Base-by-base conservation (phyloP, 2,329 filamentous ascomycete genomes). In the Cercospora brassicicola region DNA sequence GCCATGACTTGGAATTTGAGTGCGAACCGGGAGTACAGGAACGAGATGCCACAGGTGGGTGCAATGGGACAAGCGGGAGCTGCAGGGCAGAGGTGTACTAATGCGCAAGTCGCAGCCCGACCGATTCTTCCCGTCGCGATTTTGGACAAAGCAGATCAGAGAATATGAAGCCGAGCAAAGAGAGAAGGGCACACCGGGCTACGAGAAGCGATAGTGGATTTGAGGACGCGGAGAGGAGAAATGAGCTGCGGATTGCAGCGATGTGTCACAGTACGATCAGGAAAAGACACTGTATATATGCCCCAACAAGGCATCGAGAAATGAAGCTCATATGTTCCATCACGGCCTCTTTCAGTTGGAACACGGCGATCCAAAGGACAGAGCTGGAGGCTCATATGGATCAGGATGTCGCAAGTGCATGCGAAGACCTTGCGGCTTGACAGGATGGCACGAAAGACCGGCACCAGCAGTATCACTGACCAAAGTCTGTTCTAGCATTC, bases 121-220 rank as follows among this genome's bases (percentile, higher is more conserved):
- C 75, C 84, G 90, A 77, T 95, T 94, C 86, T 93, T 90, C 81
- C 91, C 91, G 59, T 95, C 92, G 82, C 87, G 92, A 88, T 88
- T 90, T 81, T 92, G 90, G 90, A 90, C 87, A 82, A 90, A 84
- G 78, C 87, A 91, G 76, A 90, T 92, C 65, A 85, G 85, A 73
- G 89, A 91, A 76, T 86, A 91, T 77, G 90, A 92, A 80, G 84
- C 84, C 76, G 71, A 65, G 64, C 69, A 73, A 62, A 69, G 69
- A 59, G 71, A 65, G 9, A 66, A 69, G 28, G 71, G 66, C 33
- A 62, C 66, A 9, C 66, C 66, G n/a, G 66, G 66, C 4, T 67
- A 67, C 30, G 62, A 67, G 66, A 67, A 30, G 57, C 30, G 65
- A 30, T 59, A 59, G 36, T 39, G 28, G 30, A 28, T 10, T 1